Evolutionary conservation across 2,329 filamentous ascomycete species (phyloP).

Genomic region (Exophiala viscosa): DNA sequence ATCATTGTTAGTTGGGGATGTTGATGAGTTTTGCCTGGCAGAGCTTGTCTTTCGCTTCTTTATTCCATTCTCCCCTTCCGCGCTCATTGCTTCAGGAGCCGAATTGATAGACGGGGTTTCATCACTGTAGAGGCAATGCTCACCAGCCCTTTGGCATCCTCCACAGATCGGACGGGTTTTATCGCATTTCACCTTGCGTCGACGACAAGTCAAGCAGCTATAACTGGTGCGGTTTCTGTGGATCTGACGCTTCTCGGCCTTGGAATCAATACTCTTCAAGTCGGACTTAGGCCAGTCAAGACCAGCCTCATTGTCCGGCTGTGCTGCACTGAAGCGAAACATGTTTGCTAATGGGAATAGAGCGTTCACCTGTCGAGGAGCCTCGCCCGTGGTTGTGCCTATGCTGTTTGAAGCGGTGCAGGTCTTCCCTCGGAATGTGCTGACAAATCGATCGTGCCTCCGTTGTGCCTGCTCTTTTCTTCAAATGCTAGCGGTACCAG

Average conservation of each 20-base stretch:
- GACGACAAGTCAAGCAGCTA: constrained; percentile 45
- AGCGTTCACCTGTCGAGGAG: background rate
- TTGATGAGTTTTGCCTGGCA: background rate
- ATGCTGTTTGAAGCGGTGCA: background rate
- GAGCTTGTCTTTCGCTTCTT: constrained; percentile 21
- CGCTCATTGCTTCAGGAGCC: background rate
- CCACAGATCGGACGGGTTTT: constrained; percentile 46
- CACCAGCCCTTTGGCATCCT: constrained; percentile 43
- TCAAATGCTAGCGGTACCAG: no score
- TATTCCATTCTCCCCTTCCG: background rate
- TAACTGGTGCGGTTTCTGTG: constrained; percentile 47
- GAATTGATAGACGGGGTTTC: background rate
- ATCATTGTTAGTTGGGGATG: constrained; percentile 3
- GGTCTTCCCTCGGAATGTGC: background rate
- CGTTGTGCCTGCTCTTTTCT: no score
- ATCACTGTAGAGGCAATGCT: constrained; percentile 42
- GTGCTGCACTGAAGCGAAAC: constrained; percentile 13
- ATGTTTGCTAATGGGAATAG: background rate
- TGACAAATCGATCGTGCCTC: background rate
- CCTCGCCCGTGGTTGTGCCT: background rate
- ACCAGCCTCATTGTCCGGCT: background rate
- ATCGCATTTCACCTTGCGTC: constrained; percentile 48
- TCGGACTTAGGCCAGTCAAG: background rate
- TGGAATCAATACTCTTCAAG: background rate
- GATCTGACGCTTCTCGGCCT: constrained; percentile 40